These are phyloP conservation scores for Ephemerocybe angulata DNA, from an alignment of 768 basidiomycete species.

Conservation along the genomic window DNA sequence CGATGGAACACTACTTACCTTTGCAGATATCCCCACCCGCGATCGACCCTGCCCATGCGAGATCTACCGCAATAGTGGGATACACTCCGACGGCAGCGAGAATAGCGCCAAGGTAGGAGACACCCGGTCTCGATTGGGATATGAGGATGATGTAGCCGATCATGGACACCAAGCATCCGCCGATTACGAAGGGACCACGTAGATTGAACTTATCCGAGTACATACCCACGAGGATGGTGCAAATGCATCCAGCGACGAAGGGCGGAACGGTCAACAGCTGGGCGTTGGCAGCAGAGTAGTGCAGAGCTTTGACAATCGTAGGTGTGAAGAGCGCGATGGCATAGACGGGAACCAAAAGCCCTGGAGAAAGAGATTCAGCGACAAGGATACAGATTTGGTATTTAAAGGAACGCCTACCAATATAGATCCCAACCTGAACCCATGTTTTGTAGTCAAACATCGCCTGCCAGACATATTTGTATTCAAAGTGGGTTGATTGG, in stretches of 20 bases:
- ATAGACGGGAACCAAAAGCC: constrained; percentile 43
- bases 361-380: background rate
- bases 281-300: constrained; percentile 47
- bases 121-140: constrained; percentile 28
- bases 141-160: constrained; percentile 52
- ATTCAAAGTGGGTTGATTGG: constrained; percentile 42
- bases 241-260: constrained; percentile 43
- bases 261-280: constrained; percentile 52
- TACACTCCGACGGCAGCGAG: constrained; percentile 51
- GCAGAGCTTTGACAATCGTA: constrained; percentile 45
- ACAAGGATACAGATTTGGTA: background rate
- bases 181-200: constrained; percentile 50
- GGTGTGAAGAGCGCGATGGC: constrained; percentile 46
- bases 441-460: constrained; percentile 44
- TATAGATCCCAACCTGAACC: constrained; percentile 37
- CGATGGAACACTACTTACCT: background rate
- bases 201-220: constrained; percentile 38
- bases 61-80: constrained; percentile 42
- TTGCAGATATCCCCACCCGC: constrained; percentile 51
- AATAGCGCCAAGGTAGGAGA: constrained; percentile 45
- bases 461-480: constrained; percentile 47
- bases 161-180: constrained; percentile 38
- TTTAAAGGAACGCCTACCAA: constrained; percentile 27
- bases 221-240: constrained; percentile 39
- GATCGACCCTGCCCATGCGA: constrained; percentile 56